These are phyloP conservation scores for Ramularia endophylla DNA, from an alignment of 2,329 filamentous ascomycete species.

Conservation along the genomic window DNA sequence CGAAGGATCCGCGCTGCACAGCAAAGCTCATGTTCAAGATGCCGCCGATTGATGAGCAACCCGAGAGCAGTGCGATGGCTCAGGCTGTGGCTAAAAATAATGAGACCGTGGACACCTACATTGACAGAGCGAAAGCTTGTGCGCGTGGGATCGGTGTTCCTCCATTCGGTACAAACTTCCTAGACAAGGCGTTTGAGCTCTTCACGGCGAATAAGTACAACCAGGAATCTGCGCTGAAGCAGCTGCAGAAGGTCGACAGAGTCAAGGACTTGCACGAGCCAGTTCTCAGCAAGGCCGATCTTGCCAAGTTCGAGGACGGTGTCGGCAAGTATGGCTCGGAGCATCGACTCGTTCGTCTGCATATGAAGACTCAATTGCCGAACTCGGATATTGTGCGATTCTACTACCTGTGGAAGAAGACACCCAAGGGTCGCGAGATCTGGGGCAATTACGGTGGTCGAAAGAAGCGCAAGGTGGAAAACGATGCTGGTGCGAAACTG, in stretches of 20 bases:
- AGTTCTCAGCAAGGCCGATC: conserved; percentile 66
- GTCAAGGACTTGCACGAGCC: conserved; percentile 76
- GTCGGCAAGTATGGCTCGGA: conserved; percentile 89
- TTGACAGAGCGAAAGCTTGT: conserved; percentile 61
- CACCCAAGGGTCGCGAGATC: conserved; percentile 72
- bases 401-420: conserved; percentile 99
- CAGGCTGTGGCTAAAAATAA: conserved; percentile 33
- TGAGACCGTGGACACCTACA: conserved; percentile 67
- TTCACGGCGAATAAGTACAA: conserved; percentile 70
- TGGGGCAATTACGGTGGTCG: conserved; percentile 86
- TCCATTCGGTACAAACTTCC: conserved; percentile 73
- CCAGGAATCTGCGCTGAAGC: conserved; percentile 61
- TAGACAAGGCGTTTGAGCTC: conserved; percentile 73
- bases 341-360: conserved; percentile 71
- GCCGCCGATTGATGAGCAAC: conserved; percentile 23
- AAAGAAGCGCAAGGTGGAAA: conserved; percentile 67
- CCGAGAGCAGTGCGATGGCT: conserved; percentile 12
- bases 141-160: conserved; percentile 65
- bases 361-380: conserved; percentile 70
- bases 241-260: conserved; percentile 62
- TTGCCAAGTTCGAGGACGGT: conserved; percentile 87
- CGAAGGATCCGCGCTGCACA: conserved; percentile 69
- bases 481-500: conserved; percentile 64
- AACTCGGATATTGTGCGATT: conserved; percentile 80
- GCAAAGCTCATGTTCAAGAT: conserved; percentile 74